A percentile compares a stretch with the other conserved stretches of the same genome.
These are phyloP conservation scores for Globomyces pollinis-pini DNA, from an alignment of 192 early-diverging fungal genomes.

Conservation along the genomic window DNA sequence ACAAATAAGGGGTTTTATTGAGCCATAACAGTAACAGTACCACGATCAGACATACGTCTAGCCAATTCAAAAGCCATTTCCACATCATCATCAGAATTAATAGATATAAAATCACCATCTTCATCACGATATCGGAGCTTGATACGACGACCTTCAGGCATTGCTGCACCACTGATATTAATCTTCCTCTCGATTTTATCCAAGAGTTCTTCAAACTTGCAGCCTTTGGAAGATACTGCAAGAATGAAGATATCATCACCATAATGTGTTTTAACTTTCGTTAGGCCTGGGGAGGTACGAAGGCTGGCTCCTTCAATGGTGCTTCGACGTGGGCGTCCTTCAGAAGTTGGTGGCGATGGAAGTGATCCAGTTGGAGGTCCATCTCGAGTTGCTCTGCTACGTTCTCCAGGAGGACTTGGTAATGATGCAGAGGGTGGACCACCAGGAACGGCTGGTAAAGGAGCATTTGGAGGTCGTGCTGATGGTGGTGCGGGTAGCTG, in stretches of 20 bases:
- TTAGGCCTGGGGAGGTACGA: slow-evolving; percentile 19
- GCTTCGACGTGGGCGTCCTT: not conserved
- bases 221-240: slow-evolving; percentile 63
- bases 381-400: too few relatives aligned
- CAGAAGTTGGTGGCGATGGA: not conserved
- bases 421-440: not conserved
- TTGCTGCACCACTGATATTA: slow-evolving; percentile 54
- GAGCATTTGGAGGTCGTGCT: not conserved
- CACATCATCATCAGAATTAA: slow-evolving; percentile 87
- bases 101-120: slow-evolving; percentile 81
- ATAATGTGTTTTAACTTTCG: slow-evolving; percentile 87
- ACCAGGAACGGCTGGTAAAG: not conserved
- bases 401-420: not conserved
- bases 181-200: slow-evolving; percentile 86
- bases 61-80: slow-evolving; percentile 75
- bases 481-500: not conserved
- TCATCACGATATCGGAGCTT: slow-evolving; percentile 87
- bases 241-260: slow-evolving; percentile 83
- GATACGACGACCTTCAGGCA: slow-evolving; percentile 36
- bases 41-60: not conserved
- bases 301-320: not conserved
- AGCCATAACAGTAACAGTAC: slow-evolving; percentile 3
- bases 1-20: slow-evolving; percentile 7
- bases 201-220: slow-evolving; percentile 68
- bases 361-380: slow-evolving; percentile 13